phyloP scores from a whole-genome alignment of 176 grass and related monocot genomes.

The Oryza officinalis region DNA sequence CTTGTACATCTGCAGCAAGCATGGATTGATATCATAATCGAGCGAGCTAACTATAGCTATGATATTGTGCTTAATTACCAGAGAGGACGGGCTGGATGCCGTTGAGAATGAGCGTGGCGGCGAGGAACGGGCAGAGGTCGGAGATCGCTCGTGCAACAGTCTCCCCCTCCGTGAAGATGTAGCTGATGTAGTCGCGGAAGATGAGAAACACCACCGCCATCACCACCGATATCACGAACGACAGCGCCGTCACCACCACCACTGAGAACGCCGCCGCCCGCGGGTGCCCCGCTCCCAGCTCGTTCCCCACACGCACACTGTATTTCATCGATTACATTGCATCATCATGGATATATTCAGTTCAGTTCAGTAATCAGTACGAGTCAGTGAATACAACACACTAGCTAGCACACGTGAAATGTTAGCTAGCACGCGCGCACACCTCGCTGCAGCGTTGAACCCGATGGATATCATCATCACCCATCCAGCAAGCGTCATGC shows the following conservation, averaged over 20 bases:
- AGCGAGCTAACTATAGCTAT: too few species aligned
- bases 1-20: too few species aligned
- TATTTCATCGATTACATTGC: too few species aligned
- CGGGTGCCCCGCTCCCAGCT: conserved; percentile 50
- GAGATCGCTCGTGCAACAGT: conserved; percentile 46
- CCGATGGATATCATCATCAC: conserved; percentile 27
- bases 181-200: conserved; percentile 54
- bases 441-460: conserved; percentile 24
- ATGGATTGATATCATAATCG: not conserved
- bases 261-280: conserved; percentile 56
- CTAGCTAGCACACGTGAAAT: too few species aligned
- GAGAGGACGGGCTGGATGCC: conserved; percentile 35
- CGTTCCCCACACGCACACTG: conserved; percentile 20
- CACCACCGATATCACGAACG: conserved; percentile 33
- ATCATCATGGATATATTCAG: too few species aligned
- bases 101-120: conserved; percentile 30
- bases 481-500: conserved; percentile 4
- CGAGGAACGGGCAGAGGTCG: conserved; percentile 57
- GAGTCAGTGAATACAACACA: too few species aligned
- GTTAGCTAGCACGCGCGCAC: too few species aligned
- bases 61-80: not conserved
- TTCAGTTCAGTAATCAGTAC: too few species aligned
- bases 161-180: conserved; percentile 62
- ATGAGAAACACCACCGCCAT: conserved; percentile 33
- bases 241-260: conserved; percentile 39